Conservation (phyloP, 2,329 filamentous ascomycete species). For the Chaetomium globosum region DNA sequence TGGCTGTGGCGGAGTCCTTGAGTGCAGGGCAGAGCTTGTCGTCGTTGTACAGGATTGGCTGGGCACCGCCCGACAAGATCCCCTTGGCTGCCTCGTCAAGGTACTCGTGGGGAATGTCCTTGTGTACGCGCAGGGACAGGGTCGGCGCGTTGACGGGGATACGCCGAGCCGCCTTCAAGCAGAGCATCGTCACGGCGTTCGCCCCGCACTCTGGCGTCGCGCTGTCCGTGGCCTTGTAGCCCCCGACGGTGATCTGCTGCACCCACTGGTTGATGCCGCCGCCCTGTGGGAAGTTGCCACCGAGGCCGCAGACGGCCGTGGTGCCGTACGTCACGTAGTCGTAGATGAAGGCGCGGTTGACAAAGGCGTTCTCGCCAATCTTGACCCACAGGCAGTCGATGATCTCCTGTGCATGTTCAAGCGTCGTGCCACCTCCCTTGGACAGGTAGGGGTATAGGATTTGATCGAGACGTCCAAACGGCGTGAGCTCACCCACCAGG, state of each 20-base stretch:
- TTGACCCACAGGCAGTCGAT: constrained; percentile 11
- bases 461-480: not conserved
- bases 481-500: not conserved
- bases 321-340: constrained; percentile 9
- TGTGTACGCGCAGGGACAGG: not conserved
- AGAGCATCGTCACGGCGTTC: not conserved
- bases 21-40: constrained; percentile 7
- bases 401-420: not conserved
- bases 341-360: constrained; percentile 11
- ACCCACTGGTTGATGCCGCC: constrained; percentile 11
- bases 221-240: constrained; percentile 1
- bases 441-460: not conserved
- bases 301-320: not conserved
- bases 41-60: constrained; percentile 9
- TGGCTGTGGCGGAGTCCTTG: not conserved
- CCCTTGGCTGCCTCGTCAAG: not conserved
- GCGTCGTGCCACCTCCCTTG: not conserved
- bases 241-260: constrained; percentile 6
- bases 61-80: not conserved
- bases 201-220: not conserved
- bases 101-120: not conserved
- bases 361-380: constrained; percentile 6
- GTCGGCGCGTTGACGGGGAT: not conserved
- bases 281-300: constrained; percentile 4
- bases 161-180: not conserved